These are phyloP conservation scores for Fusarium domesticum DNA, from an alignment of 2,329 filamentous ascomycete species.

Conservation along the genomic window DNA sequence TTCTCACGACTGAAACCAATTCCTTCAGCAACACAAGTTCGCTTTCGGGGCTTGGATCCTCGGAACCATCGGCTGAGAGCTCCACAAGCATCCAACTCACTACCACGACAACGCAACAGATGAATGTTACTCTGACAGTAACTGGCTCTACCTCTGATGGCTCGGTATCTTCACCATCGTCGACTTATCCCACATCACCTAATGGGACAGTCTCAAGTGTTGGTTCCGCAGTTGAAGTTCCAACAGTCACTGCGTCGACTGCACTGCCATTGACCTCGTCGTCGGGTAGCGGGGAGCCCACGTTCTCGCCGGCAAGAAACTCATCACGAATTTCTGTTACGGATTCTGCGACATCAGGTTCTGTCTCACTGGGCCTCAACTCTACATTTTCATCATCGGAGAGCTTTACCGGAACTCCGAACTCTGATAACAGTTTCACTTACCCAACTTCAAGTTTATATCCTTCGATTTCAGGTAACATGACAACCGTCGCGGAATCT, in stretches of 20 bases:
- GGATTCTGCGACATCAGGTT: background rate
- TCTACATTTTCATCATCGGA: background rate
- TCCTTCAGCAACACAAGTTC: background rate
- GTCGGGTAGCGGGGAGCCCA: background rate
- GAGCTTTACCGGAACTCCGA: background rate
- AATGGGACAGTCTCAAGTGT: background rate
- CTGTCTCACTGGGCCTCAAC: background rate
- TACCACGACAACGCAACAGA: slow-evolving; percentile 13
- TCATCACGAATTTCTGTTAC: background rate
- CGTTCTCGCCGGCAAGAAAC: background rate
- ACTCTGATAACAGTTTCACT: background rate
- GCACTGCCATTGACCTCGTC: background rate
- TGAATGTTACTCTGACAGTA: slow-evolving; percentile 12
- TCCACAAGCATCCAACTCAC: background rate
- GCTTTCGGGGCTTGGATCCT: background rate
- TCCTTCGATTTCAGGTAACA: background rate
- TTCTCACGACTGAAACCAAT: background rate
- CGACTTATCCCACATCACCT: background rate
- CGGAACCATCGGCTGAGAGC: background rate
- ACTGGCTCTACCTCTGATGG: slow-evolving; percentile 2
- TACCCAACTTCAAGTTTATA: background rate
- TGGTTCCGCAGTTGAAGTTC: background rate
- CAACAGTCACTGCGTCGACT: background rate
- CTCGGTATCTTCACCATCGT: background rate
- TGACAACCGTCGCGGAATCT: background rate